Evolutionary conservation across 306 rosid genomes (phyloP).

Genomic region (Trifolium fragiferum): DNA sequence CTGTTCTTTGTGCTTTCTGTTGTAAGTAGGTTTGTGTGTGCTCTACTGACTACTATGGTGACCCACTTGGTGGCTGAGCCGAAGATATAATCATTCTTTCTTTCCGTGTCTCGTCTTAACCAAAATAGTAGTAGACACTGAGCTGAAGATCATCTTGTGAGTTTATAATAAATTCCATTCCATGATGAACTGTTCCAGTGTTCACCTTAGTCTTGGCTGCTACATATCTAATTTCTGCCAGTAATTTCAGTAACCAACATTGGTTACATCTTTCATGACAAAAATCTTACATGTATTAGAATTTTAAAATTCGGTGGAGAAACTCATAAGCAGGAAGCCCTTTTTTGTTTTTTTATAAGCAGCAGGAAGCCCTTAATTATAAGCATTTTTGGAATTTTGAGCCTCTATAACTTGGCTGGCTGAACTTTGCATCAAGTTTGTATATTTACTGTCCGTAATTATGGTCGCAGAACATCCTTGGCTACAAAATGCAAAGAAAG

Average conservation of each 20-base stretch:
- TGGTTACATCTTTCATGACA: not conserved
- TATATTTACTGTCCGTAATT: slow-evolving; percentile 31
- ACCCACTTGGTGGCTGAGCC: slow-evolving; percentile 7
- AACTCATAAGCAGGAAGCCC: not conserved
- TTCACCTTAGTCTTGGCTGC: slow-evolving; percentile 16
- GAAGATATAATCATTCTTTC: not conserved
- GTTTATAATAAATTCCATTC: not conserved
- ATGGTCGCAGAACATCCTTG: slow-evolving; percentile 86
- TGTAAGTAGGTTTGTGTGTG: not conserved
- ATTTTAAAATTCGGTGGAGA: not conserved
- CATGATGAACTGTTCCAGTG: not conserved
- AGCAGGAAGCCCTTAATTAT: not conserved
- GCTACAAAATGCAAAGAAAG: slow-evolving; percentile 95
- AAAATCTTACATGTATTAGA: not conserved
- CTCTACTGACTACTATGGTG: slow-evolving; percentile 15
- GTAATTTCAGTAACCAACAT: slow-evolving; percentile 11
- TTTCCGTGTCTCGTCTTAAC: not conserved
- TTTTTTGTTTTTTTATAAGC: no score
- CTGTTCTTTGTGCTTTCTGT: slow-evolving; percentile 23
- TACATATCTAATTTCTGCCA: not conserved
- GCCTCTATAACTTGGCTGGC: not conserved
- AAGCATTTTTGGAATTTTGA: slow-evolving; percentile 4
- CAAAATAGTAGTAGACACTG: not conserved
- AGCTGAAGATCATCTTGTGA: not conserved
- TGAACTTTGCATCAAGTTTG: slow-evolving; percentile 28